Percentiles rank a stretch among this genome's conserved stretches.
Conservation (phyloP, 495 filamentous ascomycete genomes). For the Penicillium canescens region DNA sequence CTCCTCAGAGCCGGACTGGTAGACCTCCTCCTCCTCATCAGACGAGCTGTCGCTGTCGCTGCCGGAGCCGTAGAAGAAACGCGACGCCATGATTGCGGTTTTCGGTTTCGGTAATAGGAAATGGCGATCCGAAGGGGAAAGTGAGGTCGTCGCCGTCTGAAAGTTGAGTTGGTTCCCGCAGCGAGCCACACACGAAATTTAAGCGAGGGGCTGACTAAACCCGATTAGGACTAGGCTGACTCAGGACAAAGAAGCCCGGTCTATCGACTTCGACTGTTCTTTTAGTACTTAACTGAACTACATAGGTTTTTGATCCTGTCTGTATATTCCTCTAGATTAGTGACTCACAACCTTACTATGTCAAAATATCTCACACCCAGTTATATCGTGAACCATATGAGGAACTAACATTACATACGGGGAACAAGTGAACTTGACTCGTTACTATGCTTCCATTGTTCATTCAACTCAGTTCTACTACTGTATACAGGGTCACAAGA, state of each 20-base stretch:
- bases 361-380: too few relatives aligned
- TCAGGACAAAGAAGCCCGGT: neutral
- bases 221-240: slow-evolving; percentile 29
- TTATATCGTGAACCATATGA: too few relatives aligned
- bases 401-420: too few relatives aligned
- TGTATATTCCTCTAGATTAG: too few relatives aligned
- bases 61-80: slow-evolving; percentile 93
- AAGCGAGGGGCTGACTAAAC: slow-evolving; percentile 51
- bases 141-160: slow-evolving; percentile 27
- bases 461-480: too few relatives aligned
- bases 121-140: slow-evolving; percentile 28
- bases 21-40: slow-evolving; percentile 89
- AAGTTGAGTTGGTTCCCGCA: slow-evolving; percentile 40
- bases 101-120: slow-evolving; percentile 17
- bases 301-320: too few relatives aligned
- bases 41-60: slow-evolving; percentile 81
- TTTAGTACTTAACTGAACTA: too few relatives aligned
- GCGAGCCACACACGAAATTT: slow-evolving; percentile 55
- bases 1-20: slow-evolving; percentile 78
- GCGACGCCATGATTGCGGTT: slow-evolving; percentile 59
- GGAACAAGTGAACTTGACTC: too few relatives aligned
- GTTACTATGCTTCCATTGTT: too few relatives aligned
- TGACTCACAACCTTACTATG: too few relatives aligned
- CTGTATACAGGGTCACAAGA: too few relatives aligned
- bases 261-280: slow-evolving; percentile 3